These are phyloP conservation scores for Hansenula lynferdii DNA, from an alignment of 1,139 yeast species.

Conservation along the genomic window DNA sequence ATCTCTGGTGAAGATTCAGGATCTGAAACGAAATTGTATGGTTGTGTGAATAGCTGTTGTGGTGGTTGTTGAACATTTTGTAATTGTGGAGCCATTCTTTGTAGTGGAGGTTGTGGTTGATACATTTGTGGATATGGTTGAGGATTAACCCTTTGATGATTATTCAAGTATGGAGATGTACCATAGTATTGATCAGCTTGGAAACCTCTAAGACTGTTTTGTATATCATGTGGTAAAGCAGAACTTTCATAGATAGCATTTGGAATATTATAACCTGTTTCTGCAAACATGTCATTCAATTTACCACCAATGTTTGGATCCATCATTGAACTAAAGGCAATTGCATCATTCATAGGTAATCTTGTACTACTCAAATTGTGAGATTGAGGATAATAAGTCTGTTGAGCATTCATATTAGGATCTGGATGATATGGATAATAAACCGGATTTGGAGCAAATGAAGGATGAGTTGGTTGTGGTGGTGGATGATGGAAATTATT, in stretches of 20 bases:
- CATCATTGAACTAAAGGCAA: constrained; percentile 4
- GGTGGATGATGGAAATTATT: background rate
- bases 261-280: background rate
- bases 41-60: background rate
- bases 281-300: background rate
- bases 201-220: background rate
- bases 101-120: too few species aligned
- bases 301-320: constrained; percentile 3
- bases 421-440: background rate
- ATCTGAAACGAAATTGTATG: background rate
- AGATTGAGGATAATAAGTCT: background rate
- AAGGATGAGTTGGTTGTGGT: background rate
- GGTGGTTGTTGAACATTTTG: background rate
- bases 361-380: background rate
- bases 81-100: background rate
- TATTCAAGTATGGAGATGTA: background rate
- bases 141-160: background rate
- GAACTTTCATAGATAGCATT: background rate
- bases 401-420: background rate
- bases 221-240: background rate
- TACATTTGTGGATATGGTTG: background rate
- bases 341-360: constrained; percentile 5
- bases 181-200: background rate
- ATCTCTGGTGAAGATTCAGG: constrained; percentile 1
- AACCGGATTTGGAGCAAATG: background rate